phyloP scores from a whole-genome alignment of 805 yeast genomes.

The Yamadazyma tumulicola region DNA sequence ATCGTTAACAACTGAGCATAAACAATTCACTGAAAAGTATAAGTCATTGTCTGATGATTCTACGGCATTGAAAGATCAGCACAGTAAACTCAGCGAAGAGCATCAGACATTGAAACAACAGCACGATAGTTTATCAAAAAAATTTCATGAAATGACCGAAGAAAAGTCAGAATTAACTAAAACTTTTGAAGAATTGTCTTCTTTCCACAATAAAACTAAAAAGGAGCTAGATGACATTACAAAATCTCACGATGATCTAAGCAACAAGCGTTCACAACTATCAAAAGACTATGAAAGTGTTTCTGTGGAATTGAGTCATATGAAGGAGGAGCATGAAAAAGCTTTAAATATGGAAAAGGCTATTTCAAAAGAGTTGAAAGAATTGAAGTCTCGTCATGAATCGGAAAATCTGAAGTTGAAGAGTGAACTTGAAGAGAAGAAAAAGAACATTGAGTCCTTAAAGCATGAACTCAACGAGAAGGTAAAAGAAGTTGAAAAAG shows the following conservation, averaged over 20 bases:
- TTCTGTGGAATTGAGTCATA: background rate
- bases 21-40: background rate
- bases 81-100: background rate
- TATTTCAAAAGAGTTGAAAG: conserved; percentile 4
- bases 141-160: background rate
- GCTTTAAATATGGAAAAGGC: background rate
- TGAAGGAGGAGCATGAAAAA: conserved; percentile 1
- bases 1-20: background rate
- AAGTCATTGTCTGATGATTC: background rate
- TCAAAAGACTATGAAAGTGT: background rate
- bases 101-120: conserved; percentile 1
- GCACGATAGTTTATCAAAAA: background rate
- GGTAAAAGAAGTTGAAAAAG: conserved; percentile 46
- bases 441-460: conserved; percentile 24
- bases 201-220: background rate
- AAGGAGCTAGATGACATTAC: conserved; percentile 2
- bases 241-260: conserved; percentile 4
- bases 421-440: conserved; percentile 17
- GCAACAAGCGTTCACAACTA: background rate
- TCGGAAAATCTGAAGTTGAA: conserved; percentile 4
- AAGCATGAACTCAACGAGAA: conserved; percentile 35
- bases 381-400: conserved; percentile 2
- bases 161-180: background rate
- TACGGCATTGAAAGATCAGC: background rate
- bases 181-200: conserved; percentile 1